Evolutionary conservation across 2,329 filamentous ascomycete genomes (phyloP), one percentile per base, ranked within the genome.

Genomic region (Claviceps pazoutovae): DNA sequence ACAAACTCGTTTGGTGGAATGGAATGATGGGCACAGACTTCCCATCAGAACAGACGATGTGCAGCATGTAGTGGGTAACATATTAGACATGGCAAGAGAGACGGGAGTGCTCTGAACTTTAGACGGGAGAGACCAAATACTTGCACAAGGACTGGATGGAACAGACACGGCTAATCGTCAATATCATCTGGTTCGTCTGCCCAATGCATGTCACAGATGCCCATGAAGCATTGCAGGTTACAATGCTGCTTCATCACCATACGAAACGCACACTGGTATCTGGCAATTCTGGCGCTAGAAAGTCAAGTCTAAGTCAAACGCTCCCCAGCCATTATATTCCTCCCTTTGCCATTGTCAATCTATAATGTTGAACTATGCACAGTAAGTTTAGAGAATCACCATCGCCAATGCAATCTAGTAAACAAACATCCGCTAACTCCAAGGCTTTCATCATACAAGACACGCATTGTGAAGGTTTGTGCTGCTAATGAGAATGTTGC

Each of bases 21-120:
- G 86, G 86, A 76, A 86, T 53, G 86, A 84, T 0, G 74, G 73
- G 1, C 86, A 91, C 63, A 69, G 86, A 5, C 71, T 91, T 48
- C 83, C 85, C 2, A 74, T 90, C 54, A 86, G 84, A 70, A 71
- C 68, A 21, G 68, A 65, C 34, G 85, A 89, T 64, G 83, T 89
- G 3, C 71, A 77, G n/a, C 53, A 55, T 17, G 57, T 69, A 3
- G 53, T 57, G 17, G 50, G 46, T 0, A 49, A 57, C 14, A 65
- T 68, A 2, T 36, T 64, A 30, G 57, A 59, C 17, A 46, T 68
- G 37, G 62, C 61, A 3, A 49, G 44, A 45, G 34, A 49, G 42
- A 52, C 55, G 0, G 54, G 54, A 14, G 51, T 51, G 11, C 42
- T 55, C n/a, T 44, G 26, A 51, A 47, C 34, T 23, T 4, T 9